Percentiles rank a stretch among this genome's conserved stretches.
Evolutionary conservation across 805 yeast genomes (phyloP).

Genomic region (Pichia occidentalis): DNA sequence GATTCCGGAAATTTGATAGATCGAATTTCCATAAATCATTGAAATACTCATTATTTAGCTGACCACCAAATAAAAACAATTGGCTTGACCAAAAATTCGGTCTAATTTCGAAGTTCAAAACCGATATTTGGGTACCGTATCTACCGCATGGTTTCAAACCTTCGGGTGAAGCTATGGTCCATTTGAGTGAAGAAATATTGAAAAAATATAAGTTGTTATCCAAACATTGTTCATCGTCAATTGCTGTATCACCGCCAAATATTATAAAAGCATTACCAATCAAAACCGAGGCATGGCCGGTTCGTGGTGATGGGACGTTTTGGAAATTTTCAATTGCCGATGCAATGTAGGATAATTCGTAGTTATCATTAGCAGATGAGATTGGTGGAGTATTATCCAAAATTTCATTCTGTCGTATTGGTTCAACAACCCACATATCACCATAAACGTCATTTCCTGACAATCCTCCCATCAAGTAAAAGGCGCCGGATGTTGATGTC

Average conservation of each 20-base stretch:
- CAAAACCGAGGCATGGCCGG: conserved; percentile 87
- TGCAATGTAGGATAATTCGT: conserved; percentile 33
- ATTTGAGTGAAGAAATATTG: conserved; percentile 66
- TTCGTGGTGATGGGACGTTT: conserved; percentile 89
- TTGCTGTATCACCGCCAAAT: conserved; percentile 90
- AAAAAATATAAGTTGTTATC: conserved; percentile 89
- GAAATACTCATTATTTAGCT: conserved; percentile 71
- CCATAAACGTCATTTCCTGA: conserved; percentile 90
- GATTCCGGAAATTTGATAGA: conserved; percentile 74
- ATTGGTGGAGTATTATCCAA: conserved; percentile 31
- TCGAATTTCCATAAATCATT: conserved; percentile 85
- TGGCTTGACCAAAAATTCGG: conserved; percentile 37
- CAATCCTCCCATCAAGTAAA: conserved; percentile 91
- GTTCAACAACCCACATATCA: conserved; percentile 85
- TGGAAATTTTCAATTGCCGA: conserved; percentile 63
- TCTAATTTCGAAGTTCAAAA: conserved; percentile 51
- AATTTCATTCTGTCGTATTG: conserved; percentile 25
- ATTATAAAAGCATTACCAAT: conserved; percentile 94
- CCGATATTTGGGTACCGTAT: conserved; percentile 87
- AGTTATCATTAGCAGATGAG: conserved; percentile 35
- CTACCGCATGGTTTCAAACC: conserved; percentile 84
- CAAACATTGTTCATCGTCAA: conserved; percentile 68
- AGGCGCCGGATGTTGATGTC: conserved; percentile 72
- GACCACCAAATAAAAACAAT: conserved; percentile 91
- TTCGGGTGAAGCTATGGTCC: conserved; percentile 71